These are phyloP conservation scores for Bidens hawaiensis DNA, from an alignment of 140 eudicot species.

Conservation along the genomic window DNA sequence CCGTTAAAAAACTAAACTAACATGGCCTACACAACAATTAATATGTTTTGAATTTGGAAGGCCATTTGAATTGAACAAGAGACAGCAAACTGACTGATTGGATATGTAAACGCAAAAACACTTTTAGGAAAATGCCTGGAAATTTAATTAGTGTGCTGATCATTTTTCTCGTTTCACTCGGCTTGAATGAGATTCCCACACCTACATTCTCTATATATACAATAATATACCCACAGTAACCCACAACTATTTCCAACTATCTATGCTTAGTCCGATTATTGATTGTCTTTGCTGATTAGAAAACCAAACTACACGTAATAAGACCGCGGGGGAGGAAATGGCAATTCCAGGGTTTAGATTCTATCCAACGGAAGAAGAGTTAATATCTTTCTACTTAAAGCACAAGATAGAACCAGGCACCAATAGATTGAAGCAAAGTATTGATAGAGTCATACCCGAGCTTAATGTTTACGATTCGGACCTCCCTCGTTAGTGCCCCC, in stretches of 20 bases:
- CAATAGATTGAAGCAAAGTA: slow-evolving; percentile 7
- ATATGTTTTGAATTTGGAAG: not conserved
- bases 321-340: not conserved
- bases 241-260: not conserved
- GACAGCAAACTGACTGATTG: not conserved
- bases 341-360: slow-evolving; percentile 43
- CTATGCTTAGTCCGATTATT: not conserved
- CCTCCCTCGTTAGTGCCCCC: slow-evolving; percentile 42
- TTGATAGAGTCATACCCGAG: slow-evolving; percentile 40
- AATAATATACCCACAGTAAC: too few species aligned
- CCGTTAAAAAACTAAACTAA: too few species aligned
- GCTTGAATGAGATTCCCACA: not conserved
- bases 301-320: not conserved
- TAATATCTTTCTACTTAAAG: slow-evolving; percentile 22
- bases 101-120: not conserved
- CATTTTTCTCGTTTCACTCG: slow-evolving; percentile 24
- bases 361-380: slow-evolving; percentile 41
- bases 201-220: not conserved
- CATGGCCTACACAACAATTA: not conserved
- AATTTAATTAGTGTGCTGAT: slow-evolving; percentile 1
- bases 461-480: slow-evolving; percentile 49
- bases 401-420: slow-evolving; percentile 28
- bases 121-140: slow-evolving; percentile 23
- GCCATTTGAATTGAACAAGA: not conserved
- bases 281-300: not conserved